Base-by-base conservation (phyloP, 2,329 filamentous ascomycete genomes). In the Aspergillus sp. region DNA sequence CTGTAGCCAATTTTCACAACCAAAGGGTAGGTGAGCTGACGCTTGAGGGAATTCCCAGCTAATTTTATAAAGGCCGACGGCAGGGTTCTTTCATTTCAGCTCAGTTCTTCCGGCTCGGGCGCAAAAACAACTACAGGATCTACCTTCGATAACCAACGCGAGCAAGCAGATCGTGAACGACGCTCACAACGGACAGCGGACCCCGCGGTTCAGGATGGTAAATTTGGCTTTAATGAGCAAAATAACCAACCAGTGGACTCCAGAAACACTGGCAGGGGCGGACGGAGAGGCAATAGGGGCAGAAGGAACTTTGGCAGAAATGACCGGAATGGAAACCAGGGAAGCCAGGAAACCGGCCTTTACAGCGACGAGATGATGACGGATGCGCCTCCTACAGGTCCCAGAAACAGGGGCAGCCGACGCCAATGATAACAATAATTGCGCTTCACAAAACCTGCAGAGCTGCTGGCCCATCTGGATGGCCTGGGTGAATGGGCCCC, bases 1-100 rank as follows among this genome's bases (percentile, higher is more conserved):
- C 86, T 39, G 81, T 88, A 61, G 79, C 79, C 39, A 85, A 79
- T 35, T 87, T 87, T 74, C 84, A 88, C 72, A 83, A 84, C 62
- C 83, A 87, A 67, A 85, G 82, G 78, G 84, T 85, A 66, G 52
- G 75, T 35, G 15, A 6, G 7, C 7, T 2, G 15, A n/a, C 25
- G 15, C 19, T 27, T 11, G 23, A 17, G 21, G 14, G 19, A 23
- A 3, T 14, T 17, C 2, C 6, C 44, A 59, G 56, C 67, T 70
- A 59, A 71, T 56, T 58, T 63, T 64, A 64, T 64, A 35, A 43
- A 81, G 82, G 86, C 86, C 27, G 86, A 88, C 66, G 85, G 85
- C 33, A 79, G 83, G 56, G 68, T 84, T 3, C 75, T 88, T 39
- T 82, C 84, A 57, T 79, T 88, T 53, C 83, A 81, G 60, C 72